Evolutionary conservation across 257 asterid species (phyloP), one percentile per base, ranked within the genome.

Genomic region (Solanum tarapatanum): DNA sequence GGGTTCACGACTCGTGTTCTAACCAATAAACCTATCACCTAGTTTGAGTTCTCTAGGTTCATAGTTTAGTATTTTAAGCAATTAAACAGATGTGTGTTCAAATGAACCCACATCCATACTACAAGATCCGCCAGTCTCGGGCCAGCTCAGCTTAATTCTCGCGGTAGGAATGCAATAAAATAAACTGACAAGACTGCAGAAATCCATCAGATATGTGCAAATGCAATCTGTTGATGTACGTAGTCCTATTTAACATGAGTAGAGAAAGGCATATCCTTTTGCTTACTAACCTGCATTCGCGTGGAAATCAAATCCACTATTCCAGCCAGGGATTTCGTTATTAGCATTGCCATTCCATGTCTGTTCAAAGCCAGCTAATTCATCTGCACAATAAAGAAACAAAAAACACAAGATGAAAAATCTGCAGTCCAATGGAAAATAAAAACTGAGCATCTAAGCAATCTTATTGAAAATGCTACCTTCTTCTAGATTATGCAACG

Each of bases 401-500:
- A 66, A n/a, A 86, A 66, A 90, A 89, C 7, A 23, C 73, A 60
- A 28, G 77, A 55, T 26, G 21, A 7, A 28, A 79, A 43, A 82
- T 82, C 41, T 9, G 41, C 68, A 16, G 39, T 45, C 32, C 2
- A 28, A 45, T 19, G 85, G 37, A 43, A 16, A 11, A 74, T 2
- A 75, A 32, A 26, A 82, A 76, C 24, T 55, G 8, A 83, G 26
- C 66, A 69, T 51, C 41, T 48, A 72, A 87, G 45, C 24, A 26
- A 79, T 26, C 17, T 84, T 64, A 7, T 6, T 77, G 7, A 74
- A 87, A 7, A 84, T 93, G 87, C 30, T 86, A 96, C 99, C 99
- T 94, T 94, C 95, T 55, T 91, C 87, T 62, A 96, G 90, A 92
- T 96, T 95, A 87, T 94, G 98, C 90, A 96, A 90, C 3, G 93